These are phyloP conservation scores for Aspergillus felis DNA, from an alignment of 2,329 filamentous ascomycete genomes.

Conservation along the genomic window DNA sequence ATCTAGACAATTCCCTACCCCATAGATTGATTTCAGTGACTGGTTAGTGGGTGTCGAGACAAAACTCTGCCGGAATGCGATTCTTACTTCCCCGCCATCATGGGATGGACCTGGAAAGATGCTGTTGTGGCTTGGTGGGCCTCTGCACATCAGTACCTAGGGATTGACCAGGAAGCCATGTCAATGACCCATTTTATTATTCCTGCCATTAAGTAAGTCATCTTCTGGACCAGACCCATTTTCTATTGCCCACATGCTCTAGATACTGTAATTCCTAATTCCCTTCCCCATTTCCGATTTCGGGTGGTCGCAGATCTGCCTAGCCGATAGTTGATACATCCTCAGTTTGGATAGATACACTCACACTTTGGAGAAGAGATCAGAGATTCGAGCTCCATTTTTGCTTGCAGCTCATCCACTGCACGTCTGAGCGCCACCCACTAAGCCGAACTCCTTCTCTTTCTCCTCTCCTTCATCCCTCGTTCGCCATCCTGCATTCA, in stretches of 20 bases:
- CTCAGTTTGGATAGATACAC: constrained; percentile 8
- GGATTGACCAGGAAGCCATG: not conserved
- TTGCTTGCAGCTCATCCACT: constrained; percentile 11
- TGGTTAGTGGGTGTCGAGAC: constrained; percentile 9
- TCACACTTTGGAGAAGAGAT: not conserved
- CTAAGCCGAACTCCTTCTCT: not conserved
- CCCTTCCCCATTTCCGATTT: constrained; percentile 17
- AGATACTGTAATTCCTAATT: constrained; percentile 11
- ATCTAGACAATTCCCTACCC: not conserved
- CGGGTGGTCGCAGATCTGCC: constrained; percentile 16
- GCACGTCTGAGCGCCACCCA: constrained; percentile 18
- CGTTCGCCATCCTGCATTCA: constrained; percentile 20
- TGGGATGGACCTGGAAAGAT: not conserved
- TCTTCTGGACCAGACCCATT: constrained; percentile 2
- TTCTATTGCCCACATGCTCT: constrained; percentile 8
- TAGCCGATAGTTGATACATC: constrained; percentile 20
- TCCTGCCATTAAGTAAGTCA: not conserved
- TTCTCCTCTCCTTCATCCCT: constrained; percentile 13
- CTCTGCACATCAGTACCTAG: not conserved
- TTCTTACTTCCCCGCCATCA: constrained; percentile 18
- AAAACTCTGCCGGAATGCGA: constrained; percentile 20
- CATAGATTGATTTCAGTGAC: not conserved
- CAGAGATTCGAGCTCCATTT: constrained; percentile 3
- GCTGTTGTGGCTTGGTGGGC: not conserved
- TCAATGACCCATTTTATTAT: not conserved